Evolutionary conservation across 2,329 filamentous ascomycete species (phyloP).

Genomic region (Nectriaceae sp.): DNA sequence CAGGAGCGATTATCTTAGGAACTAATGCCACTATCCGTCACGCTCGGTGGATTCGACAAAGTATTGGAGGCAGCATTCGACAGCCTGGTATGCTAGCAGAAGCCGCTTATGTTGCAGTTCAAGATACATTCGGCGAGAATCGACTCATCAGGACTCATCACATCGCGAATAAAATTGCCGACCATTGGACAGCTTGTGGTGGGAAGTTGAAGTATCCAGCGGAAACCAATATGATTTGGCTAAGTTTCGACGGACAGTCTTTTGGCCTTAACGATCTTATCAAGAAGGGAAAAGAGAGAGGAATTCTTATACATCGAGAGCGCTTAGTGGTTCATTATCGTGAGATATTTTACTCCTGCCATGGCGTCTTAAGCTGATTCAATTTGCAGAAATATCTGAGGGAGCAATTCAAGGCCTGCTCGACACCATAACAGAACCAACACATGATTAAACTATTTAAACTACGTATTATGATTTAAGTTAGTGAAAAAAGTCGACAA

Average conservation of each 20-base stretch:
- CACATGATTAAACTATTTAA: too few species aligned
- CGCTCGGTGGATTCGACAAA: slow-evolving; percentile 76
- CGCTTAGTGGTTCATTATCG: background rate
- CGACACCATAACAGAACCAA: too few species aligned
- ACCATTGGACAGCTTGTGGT: slow-evolving; percentile 63
- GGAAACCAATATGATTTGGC: slow-evolving; percentile 80
- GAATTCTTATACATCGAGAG: background rate
- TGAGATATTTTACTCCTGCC: background rate
- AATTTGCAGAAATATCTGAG: background rate
- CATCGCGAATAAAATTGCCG: slow-evolving; percentile 59
- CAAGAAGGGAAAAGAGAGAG: background rate
- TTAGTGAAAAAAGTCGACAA: too few species aligned
- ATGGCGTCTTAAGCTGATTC: background rate
- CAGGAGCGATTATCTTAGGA: slow-evolving; percentile 51
- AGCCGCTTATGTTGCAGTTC: slow-evolving; percentile 73
- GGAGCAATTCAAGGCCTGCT: too few species aligned
- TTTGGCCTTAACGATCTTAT: background rate
- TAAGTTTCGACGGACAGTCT: slow-evolving; percentile 36
- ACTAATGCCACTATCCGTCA: slow-evolving; percentile 59
- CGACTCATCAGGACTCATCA: slow-evolving; percentile 56
- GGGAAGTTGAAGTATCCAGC: slow-evolving; percentile 65
- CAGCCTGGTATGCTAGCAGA: slow-evolving; percentile 77
- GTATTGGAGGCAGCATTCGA: slow-evolving; percentile 75
- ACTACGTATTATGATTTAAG: too few species aligned
- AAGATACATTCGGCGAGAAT: slow-evolving; percentile 72